phyloP scores from a whole-genome alignment of 2,329 filamentous ascomycete genomes.

The Lasiodiplodia theobromae region DNA sequence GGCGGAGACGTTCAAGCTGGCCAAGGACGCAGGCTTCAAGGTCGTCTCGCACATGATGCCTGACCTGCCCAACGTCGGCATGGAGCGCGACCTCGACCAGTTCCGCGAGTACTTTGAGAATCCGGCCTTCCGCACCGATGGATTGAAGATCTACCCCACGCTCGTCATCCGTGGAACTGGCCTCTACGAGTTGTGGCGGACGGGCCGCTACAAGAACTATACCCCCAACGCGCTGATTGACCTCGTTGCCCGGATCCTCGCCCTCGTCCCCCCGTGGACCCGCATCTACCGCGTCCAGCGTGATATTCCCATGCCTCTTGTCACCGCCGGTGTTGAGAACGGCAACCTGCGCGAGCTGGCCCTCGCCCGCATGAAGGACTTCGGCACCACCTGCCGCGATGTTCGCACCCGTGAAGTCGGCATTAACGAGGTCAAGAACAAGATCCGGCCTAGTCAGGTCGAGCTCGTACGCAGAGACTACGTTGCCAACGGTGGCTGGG shows the following conservation, averaged over 20 bases:
- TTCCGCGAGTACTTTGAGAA: slow-evolving; percentile 99
- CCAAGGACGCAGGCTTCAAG: slow-evolving; percentile 98
- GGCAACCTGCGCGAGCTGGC: slow-evolving; percentile 94
- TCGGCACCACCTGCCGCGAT: slow-evolving; percentile 95
- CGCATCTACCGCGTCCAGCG: slow-evolving; percentile 97
- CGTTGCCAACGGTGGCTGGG: slow-evolving; percentile 94
- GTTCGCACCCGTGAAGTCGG: slow-evolving; percentile 96
- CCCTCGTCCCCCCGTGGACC: slow-evolving; percentile 95
- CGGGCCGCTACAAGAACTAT: slow-evolving; percentile 97
- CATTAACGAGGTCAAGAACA: slow-evolving; percentile 99
- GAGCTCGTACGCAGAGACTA: slow-evolving; percentile 96
- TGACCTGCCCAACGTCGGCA: slow-evolving; percentile 94
- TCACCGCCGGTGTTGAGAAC: slow-evolving; percentile 98
- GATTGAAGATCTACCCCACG: slow-evolving; percentile 97
- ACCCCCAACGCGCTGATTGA: slow-evolving; percentile 97
- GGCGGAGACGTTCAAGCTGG: slow-evolving; percentile 94
- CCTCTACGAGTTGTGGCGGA: slow-evolving; percentile 96
- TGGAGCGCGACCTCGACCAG: slow-evolving; percentile 96
- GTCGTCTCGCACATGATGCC: slow-evolving; percentile 99
- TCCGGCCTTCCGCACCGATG: slow-evolving; percentile 93
- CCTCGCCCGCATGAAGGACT: slow-evolving; percentile 98
- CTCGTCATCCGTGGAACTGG: slow-evolving; percentile 96
- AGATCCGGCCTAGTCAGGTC: slow-evolving; percentile 94
- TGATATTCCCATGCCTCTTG: slow-evolving; percentile 99
- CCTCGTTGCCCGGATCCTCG: slow-evolving; percentile 93